phyloP scores from a whole-genome alignment of 75 land plant species.

The Pinus tabuliformis region DNA sequence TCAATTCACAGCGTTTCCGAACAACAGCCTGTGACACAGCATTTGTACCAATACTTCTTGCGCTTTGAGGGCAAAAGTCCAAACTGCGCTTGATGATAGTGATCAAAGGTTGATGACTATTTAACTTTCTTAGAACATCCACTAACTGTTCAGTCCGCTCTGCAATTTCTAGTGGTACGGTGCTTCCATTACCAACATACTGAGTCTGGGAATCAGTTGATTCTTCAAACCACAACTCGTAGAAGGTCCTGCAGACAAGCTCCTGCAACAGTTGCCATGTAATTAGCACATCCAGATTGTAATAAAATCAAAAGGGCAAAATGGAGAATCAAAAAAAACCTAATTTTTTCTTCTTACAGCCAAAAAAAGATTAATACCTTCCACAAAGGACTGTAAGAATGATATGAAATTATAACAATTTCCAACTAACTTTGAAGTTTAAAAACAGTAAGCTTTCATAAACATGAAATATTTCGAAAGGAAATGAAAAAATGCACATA shows the following conservation, averaged over 20 bases:
- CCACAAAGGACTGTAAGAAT: neutral
- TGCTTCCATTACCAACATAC: conserved; percentile 63
- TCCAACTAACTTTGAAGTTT: neutral
- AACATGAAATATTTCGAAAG: neutral
- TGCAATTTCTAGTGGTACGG: conserved; percentile 75
- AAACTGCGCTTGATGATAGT: conserved; percentile 87
- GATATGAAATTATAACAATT: neutral
- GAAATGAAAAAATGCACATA: neutral
- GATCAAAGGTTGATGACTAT: conserved; percentile 75
- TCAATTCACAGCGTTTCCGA: conserved; percentile 86
- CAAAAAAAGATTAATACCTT: neutral
- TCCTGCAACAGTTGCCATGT: conserved; percentile 53
- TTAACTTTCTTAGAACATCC: conserved; percentile 74
- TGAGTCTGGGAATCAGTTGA: conserved; percentile 48
- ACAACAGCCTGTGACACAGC: conserved; percentile 70
- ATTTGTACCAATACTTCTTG: conserved; percentile 74
- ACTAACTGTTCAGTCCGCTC: conserved; percentile 94
- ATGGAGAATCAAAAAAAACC: neutral
- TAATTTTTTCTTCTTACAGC: neutral
- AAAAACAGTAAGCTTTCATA: neutral
- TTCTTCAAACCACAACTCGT: conserved; percentile 98
- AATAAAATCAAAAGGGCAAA: neutral
- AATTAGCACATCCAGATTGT: neutral
- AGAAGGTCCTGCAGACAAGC: conserved; percentile 97
- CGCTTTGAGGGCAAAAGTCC: conserved; percentile 85